A percentile compares a stretch with the other conserved stretches of the same genome.
These are phyloP conservation scores for Sporothrix luriei DNA, from an alignment of 2,329 filamentous ascomycete species.

Conservation along the genomic window DNA sequence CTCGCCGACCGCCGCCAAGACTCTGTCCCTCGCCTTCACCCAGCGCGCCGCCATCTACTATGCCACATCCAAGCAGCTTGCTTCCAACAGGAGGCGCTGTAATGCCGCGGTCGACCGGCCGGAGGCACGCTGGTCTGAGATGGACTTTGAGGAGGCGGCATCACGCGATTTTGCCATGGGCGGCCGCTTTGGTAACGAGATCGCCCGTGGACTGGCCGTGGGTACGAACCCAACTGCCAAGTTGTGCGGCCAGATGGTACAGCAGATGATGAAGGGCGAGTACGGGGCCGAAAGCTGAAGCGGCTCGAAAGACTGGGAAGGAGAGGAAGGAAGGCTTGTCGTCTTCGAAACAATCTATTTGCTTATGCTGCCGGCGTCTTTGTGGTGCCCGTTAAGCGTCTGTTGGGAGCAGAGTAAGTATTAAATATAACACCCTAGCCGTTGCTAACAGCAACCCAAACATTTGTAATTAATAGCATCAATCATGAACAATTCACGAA, in stretches of 20 bases:
- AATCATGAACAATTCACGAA: conserved; percentile 35
- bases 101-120: conserved; percentile 23
- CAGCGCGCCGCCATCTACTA: conserved; percentile 69
- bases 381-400: conserved; percentile 26
- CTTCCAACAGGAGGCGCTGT: not conserved
- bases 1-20: conserved; percentile 65
- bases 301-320: not conserved
- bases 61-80: conserved; percentile 54
- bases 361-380: conserved; percentile 24
- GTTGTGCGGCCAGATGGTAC: conserved; percentile 69
- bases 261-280: conserved; percentile 70
- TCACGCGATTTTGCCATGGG: conserved; percentile 65
- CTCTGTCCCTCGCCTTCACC: conserved; percentile 70
- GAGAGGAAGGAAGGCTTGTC: not conserved
- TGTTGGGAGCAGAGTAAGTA: conserved; percentile 26
- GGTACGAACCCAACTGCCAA: conserved; percentile 69
- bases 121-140: conserved; percentile 54
- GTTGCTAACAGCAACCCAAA: conserved; percentile 1
- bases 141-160: conserved; percentile 64
- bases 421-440: not conserved
- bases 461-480: conserved; percentile 6
- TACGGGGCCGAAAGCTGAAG: conserved; percentile 50
- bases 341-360: not conserved
- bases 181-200: conserved; percentile 65
- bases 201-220: conserved; percentile 66